Base-by-base conservation (phyloP, 164 flowering plant species). In the Annona cherimola region DNA sequence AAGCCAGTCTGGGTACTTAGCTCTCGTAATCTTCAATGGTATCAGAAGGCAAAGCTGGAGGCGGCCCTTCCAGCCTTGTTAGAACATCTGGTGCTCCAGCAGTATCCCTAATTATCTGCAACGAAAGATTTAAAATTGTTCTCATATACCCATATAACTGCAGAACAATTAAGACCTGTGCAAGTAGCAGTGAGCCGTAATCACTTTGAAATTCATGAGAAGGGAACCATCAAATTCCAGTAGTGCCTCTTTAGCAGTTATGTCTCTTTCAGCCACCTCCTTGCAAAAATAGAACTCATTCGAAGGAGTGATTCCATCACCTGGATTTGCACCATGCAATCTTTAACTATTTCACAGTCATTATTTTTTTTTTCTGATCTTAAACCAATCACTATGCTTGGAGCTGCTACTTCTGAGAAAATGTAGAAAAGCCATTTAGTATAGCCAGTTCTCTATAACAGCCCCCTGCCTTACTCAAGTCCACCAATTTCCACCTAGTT, bases 41-140 rank as follows among this genome's bases (percentile, higher is more conserved):
- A 43, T 85, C 89, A 20, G 43, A 67, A 12, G 60, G 81, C 16
- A 77, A 1, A 42, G 85, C 69, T 68, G 83, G 62, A 62, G 81
- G 70, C 35, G 81, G 76, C n/a, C 69, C 67, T 41, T 87, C 94
- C 80, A 87, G 71, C 83, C 90, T 87, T 39, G 95, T 89, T 43
- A 92, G 89, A 61, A 92, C 96, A 80, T 92, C 97, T 19, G 97
- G 93, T 69, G 84, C 76, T 75, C 98, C 98, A 75, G 81, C 67
- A 57, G 88, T 76, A 74, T 86, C 91, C 75, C 98, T 86, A 40
- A 88, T 83, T 71, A 94, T 88, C 98, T 94, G 88, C 69, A 73
- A 66, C 14, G 74, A 62, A 59, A 54, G 46, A 46, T 26, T 8
- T 19, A 19, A 66, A 67, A 45, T 3, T 43, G 20, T 42, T 64